A percentile compares a stretch with the other conserved stretches of the same genome.
These are phyloP conservation scores for Annulohypoxylon nitens DNA, from an alignment of 495 filamentous ascomycete genomes.

Conservation along the genomic window DNA sequence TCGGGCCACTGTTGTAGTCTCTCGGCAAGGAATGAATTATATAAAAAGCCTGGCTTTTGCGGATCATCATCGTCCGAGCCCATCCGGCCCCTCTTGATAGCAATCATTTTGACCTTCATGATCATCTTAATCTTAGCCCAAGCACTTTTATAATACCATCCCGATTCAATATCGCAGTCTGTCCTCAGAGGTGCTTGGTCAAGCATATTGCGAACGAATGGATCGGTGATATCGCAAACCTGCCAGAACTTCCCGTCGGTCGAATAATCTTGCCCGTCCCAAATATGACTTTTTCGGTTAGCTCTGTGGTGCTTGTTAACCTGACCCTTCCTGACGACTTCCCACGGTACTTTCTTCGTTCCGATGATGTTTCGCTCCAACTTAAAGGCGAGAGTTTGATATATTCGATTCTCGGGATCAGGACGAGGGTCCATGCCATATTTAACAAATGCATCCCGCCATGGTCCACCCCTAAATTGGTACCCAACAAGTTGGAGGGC, in stretches of 20 bases:
- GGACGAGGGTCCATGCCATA: constrained; percentile 88
- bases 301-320: constrained; percentile 48
- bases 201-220: constrained; percentile 70
- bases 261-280: constrained; percentile 77
- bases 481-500: constrained; percentile 85
- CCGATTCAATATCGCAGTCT: constrained; percentile 72
- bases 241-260: constrained; percentile 91
- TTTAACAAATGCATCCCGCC: constrained; percentile 85
- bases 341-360: constrained; percentile 61
- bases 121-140: constrained; percentile 84
- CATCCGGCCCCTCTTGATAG: constrained; percentile 59
- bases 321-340: constrained; percentile 53
- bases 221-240: constrained; percentile 90
- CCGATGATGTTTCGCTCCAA: constrained; percentile 61
- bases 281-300: constrained; percentile 73
- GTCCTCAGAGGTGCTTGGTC: constrained; percentile 59
- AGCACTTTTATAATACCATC: constrained; percentile 85
- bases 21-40: constrained; percentile 46
- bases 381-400: constrained; percentile 90
- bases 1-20: constrained; percentile 44
- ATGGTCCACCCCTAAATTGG: constrained; percentile 89
- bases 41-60: constrained; percentile 47
- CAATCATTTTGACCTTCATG: constrained; percentile 84
- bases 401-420: constrained; percentile 78
- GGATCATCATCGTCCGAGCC: constrained; percentile 66